Conservation (phyloP, 2,329 filamentous ascomycete genomes). For the Neonectria punicea region DNA sequence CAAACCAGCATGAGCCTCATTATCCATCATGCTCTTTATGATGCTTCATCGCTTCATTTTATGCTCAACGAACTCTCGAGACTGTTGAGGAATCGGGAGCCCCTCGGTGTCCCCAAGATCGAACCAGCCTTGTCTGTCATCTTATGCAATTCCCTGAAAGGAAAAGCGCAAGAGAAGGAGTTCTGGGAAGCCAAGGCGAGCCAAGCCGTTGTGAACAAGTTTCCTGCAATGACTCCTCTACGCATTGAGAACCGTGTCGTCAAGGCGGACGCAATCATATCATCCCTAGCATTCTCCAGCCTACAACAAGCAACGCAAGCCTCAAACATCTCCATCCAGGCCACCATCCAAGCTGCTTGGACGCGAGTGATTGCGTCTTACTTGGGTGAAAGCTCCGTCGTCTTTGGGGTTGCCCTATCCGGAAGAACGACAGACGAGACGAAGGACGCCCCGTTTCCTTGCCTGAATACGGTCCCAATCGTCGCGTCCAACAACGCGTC, state of each 20-base stretch:
- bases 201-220: slow-evolving; percentile 70
- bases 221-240: slow-evolving; percentile 79
- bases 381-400: slow-evolving; percentile 76
- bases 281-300: slow-evolving; percentile 53
- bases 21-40: slow-evolving; percentile 86
- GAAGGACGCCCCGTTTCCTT: slow-evolving; percentile 74
- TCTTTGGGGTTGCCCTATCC: slow-evolving; percentile 84
- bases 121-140: slow-evolving; percentile 55
- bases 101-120: slow-evolving; percentile 37
- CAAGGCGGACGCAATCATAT: slow-evolving; percentile 45
- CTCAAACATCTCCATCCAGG: slow-evolving; percentile 78
- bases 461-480: slow-evolving; percentile 83
- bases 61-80: slow-evolving; percentile 69
- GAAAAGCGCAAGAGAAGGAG: slow-evolving; percentile 49
- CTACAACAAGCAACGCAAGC: slow-evolving; percentile 67
- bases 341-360: slow-evolving; percentile 82
- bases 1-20: slow-evolving; percentile 54
- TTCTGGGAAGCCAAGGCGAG: slow-evolving; percentile 74
- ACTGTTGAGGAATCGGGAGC: slow-evolving; percentile 38
- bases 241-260: slow-evolving; percentile 48
- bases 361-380: slow-evolving; percentile 79
- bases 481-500: slow-evolving; percentile 64
- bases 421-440: slow-evolving; percentile 74
- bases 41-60: slow-evolving; percentile 76
- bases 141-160: slow-evolving; percentile 46